phyloP scores from a whole-genome alignment of 2,329 filamentous ascomycete genomes.

The Escovopsis weberi region DNA sequence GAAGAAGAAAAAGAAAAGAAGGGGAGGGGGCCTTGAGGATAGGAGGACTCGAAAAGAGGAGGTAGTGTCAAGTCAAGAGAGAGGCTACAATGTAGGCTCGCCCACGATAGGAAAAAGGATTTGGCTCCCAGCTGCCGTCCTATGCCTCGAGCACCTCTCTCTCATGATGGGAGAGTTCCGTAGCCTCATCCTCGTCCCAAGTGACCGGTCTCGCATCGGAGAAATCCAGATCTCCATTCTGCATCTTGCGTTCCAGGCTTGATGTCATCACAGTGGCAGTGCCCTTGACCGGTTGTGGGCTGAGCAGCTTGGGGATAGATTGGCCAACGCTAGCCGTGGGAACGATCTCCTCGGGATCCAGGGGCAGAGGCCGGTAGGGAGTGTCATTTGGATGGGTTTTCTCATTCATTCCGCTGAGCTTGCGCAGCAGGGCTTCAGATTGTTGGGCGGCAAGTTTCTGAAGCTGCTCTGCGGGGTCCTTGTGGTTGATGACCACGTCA shows the following conservation, averaged over 20 bases:
- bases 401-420: slow-evolving; percentile 26
- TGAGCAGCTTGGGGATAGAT: slow-evolving; percentile 17
- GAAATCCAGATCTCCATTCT: neutral
- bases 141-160: neutral
- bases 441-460: slow-evolving; percentile 55
- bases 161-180: neutral
- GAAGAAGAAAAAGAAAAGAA: too few relatives aligned
- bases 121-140: neutral
- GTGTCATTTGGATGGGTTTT: slow-evolving; percentile 19
- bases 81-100: too few relatives aligned
- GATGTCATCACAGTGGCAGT: slow-evolving; percentile 14
- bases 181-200: neutral
- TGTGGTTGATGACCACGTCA: slow-evolving; percentile 34
- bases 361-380: slow-evolving; percentile 35
- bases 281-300: slow-evolving; percentile 29
- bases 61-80: too few relatives aligned
- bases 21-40: too few relatives aligned
- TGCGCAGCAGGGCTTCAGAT: slow-evolving; percentile 44
- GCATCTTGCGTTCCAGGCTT: slow-evolving; percentile 19
- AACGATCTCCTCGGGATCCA: slow-evolving; percentile 32
- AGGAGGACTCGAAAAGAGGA: too few relatives aligned
- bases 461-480: slow-evolving; percentile 59
- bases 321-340: slow-evolving; percentile 15
- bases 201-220: neutral
- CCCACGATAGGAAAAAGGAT: too few relatives aligned